Conservation (phyloP, 208 protist species). For the Wallacemonas sp. region DNA sequence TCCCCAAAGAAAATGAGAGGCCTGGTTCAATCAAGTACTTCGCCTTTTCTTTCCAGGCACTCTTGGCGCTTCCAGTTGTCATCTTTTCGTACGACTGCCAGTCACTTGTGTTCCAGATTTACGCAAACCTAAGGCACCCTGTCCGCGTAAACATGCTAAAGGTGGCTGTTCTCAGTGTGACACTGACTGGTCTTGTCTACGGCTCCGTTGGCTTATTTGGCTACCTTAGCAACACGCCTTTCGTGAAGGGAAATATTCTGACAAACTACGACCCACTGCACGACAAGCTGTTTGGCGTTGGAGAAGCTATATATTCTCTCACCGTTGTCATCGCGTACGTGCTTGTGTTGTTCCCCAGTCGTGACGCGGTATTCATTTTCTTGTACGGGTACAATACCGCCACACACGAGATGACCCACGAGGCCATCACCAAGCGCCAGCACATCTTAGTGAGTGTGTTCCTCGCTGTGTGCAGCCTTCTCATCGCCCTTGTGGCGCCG, state of each 20-base stretch:
- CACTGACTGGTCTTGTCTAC: constrained; percentile 22
- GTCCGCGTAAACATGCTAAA: constrained; percentile 18
- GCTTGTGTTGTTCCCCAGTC: constrained; percentile 28
- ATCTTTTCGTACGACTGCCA: constrained; percentile 41
- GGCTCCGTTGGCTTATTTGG: constrained; percentile 27
- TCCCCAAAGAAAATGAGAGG: not conserved
- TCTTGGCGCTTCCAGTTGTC: constrained; percentile 29
- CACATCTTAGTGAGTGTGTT: constrained; percentile 16
- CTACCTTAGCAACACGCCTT: constrained; percentile 22
- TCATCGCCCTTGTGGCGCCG: constrained; percentile 19
- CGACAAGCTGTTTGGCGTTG: constrained; percentile 23
- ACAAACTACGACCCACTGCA: constrained; percentile 29
- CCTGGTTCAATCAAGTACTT: constrained; percentile 15
- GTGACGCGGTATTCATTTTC: constrained; percentile 30
- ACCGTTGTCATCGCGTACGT: constrained; percentile 27
- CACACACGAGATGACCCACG: constrained; percentile 5
- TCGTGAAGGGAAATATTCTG: constrained; percentile 31
- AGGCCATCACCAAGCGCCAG: constrained; percentile 11
- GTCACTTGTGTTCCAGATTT: constrained; percentile 34
- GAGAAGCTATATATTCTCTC: constrained; percentile 18
- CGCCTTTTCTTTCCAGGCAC: constrained; percentile 12
- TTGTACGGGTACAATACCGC: constrained; percentile 25
- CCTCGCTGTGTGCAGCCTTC: constrained; percentile 18
- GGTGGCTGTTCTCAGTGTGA: constrained; percentile 21
- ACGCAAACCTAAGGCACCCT: constrained; percentile 9